A percentile compares a stretch with the other conserved stretches of the same genome.
phyloP scores from a whole-genome alignment of 805 yeast genomes.

The Kodamaea fukazawae region DNA sequence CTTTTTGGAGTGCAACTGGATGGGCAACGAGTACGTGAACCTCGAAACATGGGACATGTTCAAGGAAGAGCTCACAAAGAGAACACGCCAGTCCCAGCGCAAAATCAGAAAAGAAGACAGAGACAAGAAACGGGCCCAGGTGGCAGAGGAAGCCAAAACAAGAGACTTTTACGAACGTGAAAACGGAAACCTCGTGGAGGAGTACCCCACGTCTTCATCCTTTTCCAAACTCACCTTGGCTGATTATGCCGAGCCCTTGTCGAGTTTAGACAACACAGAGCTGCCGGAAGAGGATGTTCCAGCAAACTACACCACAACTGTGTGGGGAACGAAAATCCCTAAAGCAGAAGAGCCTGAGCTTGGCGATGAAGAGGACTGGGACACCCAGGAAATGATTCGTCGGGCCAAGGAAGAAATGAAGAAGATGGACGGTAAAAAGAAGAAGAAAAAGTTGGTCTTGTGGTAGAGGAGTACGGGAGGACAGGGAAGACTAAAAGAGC shows the following conservation, averaged over 20 bases:
- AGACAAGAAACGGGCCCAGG: conserved; percentile 53
- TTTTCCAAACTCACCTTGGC: conserved; percentile 22
- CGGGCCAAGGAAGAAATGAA: conserved; percentile 50
- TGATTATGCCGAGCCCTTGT: conserved; percentile 30
- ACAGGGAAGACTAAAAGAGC: neutral
- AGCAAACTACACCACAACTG: conserved; percentile 46
- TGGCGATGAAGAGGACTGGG: conserved; percentile 40
- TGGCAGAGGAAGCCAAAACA: conserved; percentile 55
- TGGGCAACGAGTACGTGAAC: conserved; percentile 27
- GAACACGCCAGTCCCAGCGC: conserved; percentile 49
- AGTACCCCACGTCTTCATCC: conserved; percentile 6
- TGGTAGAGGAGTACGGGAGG: neutral
- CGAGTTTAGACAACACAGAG: too few relatives aligned
- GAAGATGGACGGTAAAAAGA: conserved; percentile 37
- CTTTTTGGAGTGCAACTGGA: conserved; percentile 85
- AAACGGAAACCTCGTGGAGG: conserved; percentile 34
- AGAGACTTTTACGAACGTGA: conserved; percentile 59
- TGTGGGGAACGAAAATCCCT: conserved; percentile 74
- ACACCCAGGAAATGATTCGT: conserved; percentile 50
- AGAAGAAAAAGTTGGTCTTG: conserved; percentile 37
- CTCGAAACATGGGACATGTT: conserved; percentile 44
- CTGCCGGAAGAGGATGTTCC: conserved; percentile 21
- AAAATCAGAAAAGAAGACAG: conserved; percentile 61
- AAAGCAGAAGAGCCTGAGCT: conserved; percentile 36
- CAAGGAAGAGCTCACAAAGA: conserved; percentile 52